Percentiles rank a stretch among this genome's conserved stretches.
These are phyloP conservation scores for Podosphaera fusca DNA, from an alignment of 2,329 filamentous ascomycete genomes.

Conservation along the genomic window DNA sequence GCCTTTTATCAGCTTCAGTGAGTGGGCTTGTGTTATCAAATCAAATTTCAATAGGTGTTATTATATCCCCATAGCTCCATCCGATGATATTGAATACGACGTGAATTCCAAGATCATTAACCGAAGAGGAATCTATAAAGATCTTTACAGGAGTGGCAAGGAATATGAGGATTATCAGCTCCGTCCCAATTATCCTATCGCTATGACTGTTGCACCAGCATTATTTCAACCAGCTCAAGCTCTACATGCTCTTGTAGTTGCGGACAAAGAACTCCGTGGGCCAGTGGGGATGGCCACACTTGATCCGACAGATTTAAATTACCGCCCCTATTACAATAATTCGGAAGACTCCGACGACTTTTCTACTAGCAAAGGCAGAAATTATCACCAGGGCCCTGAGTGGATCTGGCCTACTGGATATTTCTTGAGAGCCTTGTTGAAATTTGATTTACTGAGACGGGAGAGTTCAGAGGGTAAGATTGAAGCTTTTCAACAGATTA, in stretches of 20 bases:
- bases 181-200: constrained; percentile 79
- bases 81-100: constrained; percentile 55
- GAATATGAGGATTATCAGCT: constrained; percentile 97
- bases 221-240: constrained; percentile 66
- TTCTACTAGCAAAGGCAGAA: constrained; percentile 75
- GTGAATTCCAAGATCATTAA: constrained; percentile 63
- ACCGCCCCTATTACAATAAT: constrained; percentile 86
- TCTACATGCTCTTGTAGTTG: constrained; percentile 53
- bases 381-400: constrained; percentile 95
- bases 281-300: constrained; percentile 91
- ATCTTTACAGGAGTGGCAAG: constrained; percentile 80
- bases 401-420: constrained; percentile 97
- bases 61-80: constrained; percentile 49
- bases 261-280: constrained; percentile 58
- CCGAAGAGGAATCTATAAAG: constrained; percentile 92
- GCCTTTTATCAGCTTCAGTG: constrained; percentile 40
- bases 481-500: constrained; percentile 90
- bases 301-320: constrained; percentile 79
- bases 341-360: constrained; percentile 83
- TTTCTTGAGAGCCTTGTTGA: constrained; percentile 75
- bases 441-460: constrained; percentile 64
- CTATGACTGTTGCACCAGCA: constrained; percentile 80
- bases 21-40: constrained; percentile 65
- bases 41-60: constrained; percentile 80
- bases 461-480: constrained; percentile 28